Conservation (phyloP, 306 rosid species). For the Trifolium repens region DNA sequence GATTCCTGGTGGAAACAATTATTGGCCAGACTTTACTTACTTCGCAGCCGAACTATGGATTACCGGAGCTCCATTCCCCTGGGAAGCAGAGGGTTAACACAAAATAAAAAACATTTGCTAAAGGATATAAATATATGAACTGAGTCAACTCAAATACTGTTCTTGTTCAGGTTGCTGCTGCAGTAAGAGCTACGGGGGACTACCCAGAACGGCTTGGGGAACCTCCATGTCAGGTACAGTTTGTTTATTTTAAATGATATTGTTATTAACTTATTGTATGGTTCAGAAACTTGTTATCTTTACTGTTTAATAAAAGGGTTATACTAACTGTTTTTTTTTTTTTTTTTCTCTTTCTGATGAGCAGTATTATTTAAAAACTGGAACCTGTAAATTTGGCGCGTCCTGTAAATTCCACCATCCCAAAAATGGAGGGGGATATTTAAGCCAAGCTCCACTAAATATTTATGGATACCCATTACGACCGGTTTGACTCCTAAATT, state of each 20-base stretch:
- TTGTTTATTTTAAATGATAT: not conserved
- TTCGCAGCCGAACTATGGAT: too few species aligned
- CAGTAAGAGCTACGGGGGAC: slow-evolving; percentile 94
- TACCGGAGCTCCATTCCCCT: too few species aligned
- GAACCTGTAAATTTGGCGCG: slow-evolving; percentile 91
- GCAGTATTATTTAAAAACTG: slow-evolving; percentile 90
- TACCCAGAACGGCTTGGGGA: slow-evolving; percentile 88
- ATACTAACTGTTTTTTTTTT: slow-evolving; percentile 31
- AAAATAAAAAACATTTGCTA: not conserved
- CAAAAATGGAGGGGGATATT: slow-evolving; percentile 75
- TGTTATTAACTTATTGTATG: not conserved
- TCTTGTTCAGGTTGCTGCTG: slow-evolving; percentile 70
- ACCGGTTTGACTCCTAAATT: slow-evolving; percentile 57
- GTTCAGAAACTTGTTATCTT: not conserved
- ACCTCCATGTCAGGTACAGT: slow-evolving; percentile 58
- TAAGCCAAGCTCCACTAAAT: slow-evolving; percentile 83
- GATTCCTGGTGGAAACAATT: too few species aligned
- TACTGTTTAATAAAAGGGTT: slow-evolving; percentile 3
- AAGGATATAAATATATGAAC: slow-evolving; percentile 29
- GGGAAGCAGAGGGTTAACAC: too few species aligned
- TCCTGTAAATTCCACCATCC: slow-evolving; percentile 96
- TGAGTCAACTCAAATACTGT: slow-evolving; percentile 14
- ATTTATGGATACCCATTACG: slow-evolving; percentile 79
- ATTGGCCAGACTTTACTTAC: too few species aligned
- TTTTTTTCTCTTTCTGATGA: slow-evolving; percentile 36